Base-by-base conservation (phyloP, 202 grass and related monocot species). In the Panicum virgatum region DNA sequence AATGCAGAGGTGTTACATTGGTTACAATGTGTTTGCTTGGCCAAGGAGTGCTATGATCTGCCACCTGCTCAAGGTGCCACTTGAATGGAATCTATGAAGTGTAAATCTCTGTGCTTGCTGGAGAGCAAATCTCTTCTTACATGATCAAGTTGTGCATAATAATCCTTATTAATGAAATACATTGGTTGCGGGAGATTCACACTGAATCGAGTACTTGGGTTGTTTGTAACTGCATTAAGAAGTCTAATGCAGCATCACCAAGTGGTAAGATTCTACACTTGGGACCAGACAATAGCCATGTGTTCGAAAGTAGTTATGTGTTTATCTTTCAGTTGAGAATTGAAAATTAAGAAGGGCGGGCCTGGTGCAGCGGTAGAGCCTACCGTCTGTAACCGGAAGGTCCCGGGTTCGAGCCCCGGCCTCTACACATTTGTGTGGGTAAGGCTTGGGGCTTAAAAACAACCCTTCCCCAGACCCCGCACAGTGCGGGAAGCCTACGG, bases 1-100 rank as follows among this genome's bases (percentile, higher is more conserved):
- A 97, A 97, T 84, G 73, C 29, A 7, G 89, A 97, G 83, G 72
- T 83, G 30, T 53, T 97, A 10, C 85, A 92, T 82, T 91, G 83
- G 82, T 81, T 97, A 37, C 89, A 92, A 44, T 94, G 94, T 62
- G 38, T 94, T 18, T 44, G 47, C 76, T 60, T 97, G 82, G 85
- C 91, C 64, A 87, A 82, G 82, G 69, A 83, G 22, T 90, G 58
- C 82, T 91, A 93, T 72, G 77, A 85, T 67, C 44, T 87, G 50
- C 15, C 65, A 1, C 27, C 82, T 91, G 62, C 67, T 82, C 61
- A 72, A 75, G 62, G 11, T 57, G 19, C 57, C 43, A 59, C 22
- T 58, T 51, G 26, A 75, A 72, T 36, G 60, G 36, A 64, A 19
- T 73, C 73, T 56, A 38, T 82, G 48, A 16, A 74, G 18, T 67